Evolutionary conservation across 768 basidiomycete species (phyloP), one percentile per base, ranked within the genome.

Genomic region (Leucosporidium creatinivorum): DNA sequence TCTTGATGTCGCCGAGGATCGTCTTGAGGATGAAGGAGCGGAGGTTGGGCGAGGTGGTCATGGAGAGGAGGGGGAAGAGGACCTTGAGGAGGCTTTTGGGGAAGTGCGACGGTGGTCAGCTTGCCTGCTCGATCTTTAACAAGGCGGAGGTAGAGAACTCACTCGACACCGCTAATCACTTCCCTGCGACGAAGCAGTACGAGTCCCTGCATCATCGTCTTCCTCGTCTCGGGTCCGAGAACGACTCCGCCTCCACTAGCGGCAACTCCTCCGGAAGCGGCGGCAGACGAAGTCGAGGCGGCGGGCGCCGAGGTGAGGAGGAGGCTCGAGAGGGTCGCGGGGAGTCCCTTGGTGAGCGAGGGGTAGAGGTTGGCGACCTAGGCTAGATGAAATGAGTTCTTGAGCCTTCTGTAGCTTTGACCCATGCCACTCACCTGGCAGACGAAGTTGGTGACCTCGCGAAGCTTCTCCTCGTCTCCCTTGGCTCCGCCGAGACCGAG

Each of bases 61-160:
- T 87, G n/a, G 96, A 89, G 0, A 99, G 86, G 1, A 99, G 84
- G 18, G 96, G 94, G 75, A 99, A 94, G n/a, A 98, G 83, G 1
- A 85, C 86, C 77, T 86, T 89, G 61, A 98, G 82, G 13, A 99
- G 84, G 66, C 94, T 99, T 73, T 13, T 19, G 15, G 12, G 52
- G 59, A 64, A 55, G 30, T 61, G 66, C 18, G 64, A 25, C 57
- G 36, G 50, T 30, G 21, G 36, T 17, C 9, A 21, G 23, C 25
- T 33, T 36, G 50, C 50, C 17, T n/a, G 10, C 18, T 21, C 23
- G 19, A 7, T 48, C 6, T 17, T n/a, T n/a, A n/a, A 36, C 9
- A 49, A 30, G 39, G 44, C 4, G 6, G 47, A 13, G 23, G 4
- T 5, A 31, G 39, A 44, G 28, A 5, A 81, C 89, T 73, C 70